A percentile compares a stretch with the other conserved stretches of the same genome.
phyloP scores from a whole-genome alignment of 2,329 filamentous ascomycete species.

The Cladosporium sp. region DNA sequence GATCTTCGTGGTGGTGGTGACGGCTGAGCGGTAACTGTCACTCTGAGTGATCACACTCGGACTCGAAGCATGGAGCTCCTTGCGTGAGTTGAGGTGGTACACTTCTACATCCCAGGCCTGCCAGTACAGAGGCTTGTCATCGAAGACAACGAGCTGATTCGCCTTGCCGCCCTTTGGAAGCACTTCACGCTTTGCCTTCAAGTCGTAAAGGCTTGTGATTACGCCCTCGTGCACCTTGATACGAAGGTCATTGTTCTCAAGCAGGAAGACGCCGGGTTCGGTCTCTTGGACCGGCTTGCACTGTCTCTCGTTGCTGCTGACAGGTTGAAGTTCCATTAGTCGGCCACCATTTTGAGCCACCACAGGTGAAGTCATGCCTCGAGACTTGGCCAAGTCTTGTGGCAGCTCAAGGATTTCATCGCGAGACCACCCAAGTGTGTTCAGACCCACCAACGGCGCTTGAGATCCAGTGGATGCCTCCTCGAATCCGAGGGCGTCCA shows the following conservation, averaged over 20 bases:
- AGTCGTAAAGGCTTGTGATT: slow-evolving; percentile 83
- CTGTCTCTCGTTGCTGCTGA: not conserved
- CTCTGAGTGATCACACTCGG: slow-evolving; percentile 71
- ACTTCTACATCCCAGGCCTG: slow-evolving; percentile 98
- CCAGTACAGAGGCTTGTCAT: slow-evolving; percentile 97
- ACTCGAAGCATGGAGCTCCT: slow-evolving; percentile 66
- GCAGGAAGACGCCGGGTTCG: slow-evolving; percentile 59
- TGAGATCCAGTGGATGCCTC: slow-evolving; percentile 41
- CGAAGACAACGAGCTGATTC: slow-evolving; percentile 91
- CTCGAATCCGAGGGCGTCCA: slow-evolving; percentile 65
- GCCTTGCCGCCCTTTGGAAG: slow-evolving; percentile 72
- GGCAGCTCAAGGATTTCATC: slow-evolving; percentile 2
- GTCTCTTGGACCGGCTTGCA: slow-evolving; percentile 47
- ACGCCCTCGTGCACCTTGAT: slow-evolving; percentile 72
- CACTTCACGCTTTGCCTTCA: slow-evolving; percentile 70
- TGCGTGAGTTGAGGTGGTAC: slow-evolving; percentile 84
- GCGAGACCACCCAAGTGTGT: slow-evolving; percentile 84
- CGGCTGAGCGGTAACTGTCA: slow-evolving; percentile 73
- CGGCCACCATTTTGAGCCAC: not conserved
- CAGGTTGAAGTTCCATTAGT: not conserved
- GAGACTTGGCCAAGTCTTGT: not conserved
- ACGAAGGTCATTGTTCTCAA: slow-evolving; percentile 75
- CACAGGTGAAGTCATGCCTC: not conserved
- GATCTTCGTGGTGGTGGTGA: slow-evolving; percentile 83
- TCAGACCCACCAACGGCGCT: slow-evolving; percentile 60